Evolutionary conservation across 148 eudicot species (phyloP).

Genomic region (Bassia scoparia): DNA sequence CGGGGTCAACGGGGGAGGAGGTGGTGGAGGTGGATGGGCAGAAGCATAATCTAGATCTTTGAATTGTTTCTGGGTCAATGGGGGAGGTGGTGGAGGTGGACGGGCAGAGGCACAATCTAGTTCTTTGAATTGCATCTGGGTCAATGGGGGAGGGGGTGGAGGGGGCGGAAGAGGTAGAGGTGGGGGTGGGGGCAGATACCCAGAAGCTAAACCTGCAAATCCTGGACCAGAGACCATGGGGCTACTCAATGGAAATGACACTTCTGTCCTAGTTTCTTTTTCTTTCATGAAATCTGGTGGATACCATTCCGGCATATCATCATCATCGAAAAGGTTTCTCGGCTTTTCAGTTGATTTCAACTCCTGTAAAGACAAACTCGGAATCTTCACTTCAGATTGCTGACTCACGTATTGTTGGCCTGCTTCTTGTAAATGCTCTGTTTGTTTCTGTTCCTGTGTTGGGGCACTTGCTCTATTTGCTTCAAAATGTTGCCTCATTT

Average conservation of each 20-base stretch:
- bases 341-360: conserved; percentile 14
- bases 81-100: neutral
- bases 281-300: conserved; percentile 44
- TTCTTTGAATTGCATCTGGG: conserved; percentile 6
- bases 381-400: conserved; percentile 22
- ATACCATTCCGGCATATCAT: conserved; percentile 86
- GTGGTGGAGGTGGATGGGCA: conserved; percentile 25
- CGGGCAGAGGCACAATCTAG: too few relatives aligned
- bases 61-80: too few relatives aligned
- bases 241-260: conserved; percentile 19
- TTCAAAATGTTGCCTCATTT: conserved; percentile 17
- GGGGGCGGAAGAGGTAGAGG: conserved; percentile 20
- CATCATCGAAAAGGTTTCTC: conserved; percentile 47
- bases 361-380: conserved; percentile 21
- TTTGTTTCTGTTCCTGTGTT: conserved; percentile 18
- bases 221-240: conserved; percentile 15
- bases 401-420: conserved; percentile 12
- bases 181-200: conserved; percentile 28
- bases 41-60: too few relatives aligned
- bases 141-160: conserved; percentile 7
- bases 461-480: conserved; percentile 14
- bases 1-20: conserved; percentile 9
- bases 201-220: conserved; percentile 31
- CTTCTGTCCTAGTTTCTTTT: conserved; percentile 16
- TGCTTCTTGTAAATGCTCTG: conserved; percentile 20